Percentiles rank a stretch among this genome's conserved stretches.
These are phyloP conservation scores for Lathyrus tuberosus DNA, from an alignment of 306 rosid genomes.

Conservation along the genomic window DNA sequence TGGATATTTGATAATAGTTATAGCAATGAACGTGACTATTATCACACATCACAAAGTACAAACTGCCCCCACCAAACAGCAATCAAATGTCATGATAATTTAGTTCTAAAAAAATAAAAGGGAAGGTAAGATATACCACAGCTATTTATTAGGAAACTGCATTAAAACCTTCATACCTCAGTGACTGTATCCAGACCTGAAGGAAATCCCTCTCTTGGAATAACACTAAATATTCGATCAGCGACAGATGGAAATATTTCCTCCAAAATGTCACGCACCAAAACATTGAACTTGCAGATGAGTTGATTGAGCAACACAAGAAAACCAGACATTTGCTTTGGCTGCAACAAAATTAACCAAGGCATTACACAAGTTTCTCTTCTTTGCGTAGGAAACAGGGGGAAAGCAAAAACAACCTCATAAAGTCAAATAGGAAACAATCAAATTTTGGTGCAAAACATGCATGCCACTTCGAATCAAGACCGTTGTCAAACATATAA, in stretches of 20 bases:
- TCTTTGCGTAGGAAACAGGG: not conserved
- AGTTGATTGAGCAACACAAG: slow-evolving; percentile 87
- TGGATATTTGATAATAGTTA: slow-evolving; percentile 10
- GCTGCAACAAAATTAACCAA: slow-evolving; percentile 60
- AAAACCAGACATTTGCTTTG: slow-evolving; percentile 81
- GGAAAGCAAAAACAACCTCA: slow-evolving; percentile 19
- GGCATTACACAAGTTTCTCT: slow-evolving; percentile 25
- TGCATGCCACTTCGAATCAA: not conserved
- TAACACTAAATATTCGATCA: slow-evolving; percentile 68
- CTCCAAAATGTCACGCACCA: slow-evolving; percentile 73
- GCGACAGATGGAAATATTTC: slow-evolving; percentile 82
- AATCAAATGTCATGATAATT: slow-evolving; percentile 1
- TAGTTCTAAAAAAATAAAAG: slow-evolving; percentile 12
- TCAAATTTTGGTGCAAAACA: slow-evolving; percentile 22
- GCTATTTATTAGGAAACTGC: not conserved
- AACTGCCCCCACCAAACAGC: slow-evolving; percentile 26
- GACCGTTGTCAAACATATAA: slow-evolving; percentile 1
- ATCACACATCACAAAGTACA: slow-evolving; percentile 31
- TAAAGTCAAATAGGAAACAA: slow-evolving; percentile 22
- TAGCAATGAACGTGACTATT: not conserved
- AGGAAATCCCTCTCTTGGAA: slow-evolving; percentile 76
- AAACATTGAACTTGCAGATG: slow-evolving; percentile 86
- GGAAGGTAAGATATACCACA: slow-evolving; percentile 9
- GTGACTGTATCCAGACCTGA: slow-evolving; percentile 82
- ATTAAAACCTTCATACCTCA: slow-evolving; percentile 61